Conservation (phyloP, 2,329 filamentous ascomycete species). For the Diplodia scrobiculata region DNA sequence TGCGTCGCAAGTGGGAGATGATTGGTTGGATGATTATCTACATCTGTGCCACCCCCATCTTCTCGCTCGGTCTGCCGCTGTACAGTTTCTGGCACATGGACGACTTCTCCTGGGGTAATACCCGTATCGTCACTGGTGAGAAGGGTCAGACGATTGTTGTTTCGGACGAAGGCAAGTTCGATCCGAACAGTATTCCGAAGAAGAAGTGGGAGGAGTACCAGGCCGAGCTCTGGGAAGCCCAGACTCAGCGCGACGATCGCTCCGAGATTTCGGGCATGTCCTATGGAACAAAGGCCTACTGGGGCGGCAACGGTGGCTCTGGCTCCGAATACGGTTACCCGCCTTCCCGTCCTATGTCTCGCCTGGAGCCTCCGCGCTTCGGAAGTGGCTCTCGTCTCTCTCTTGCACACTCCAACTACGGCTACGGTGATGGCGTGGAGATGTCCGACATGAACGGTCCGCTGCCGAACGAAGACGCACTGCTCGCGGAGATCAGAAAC, state of each 20-base stretch:
- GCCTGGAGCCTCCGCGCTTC: slow-evolving; percentile 60
- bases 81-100: slow-evolving; percentile 99
- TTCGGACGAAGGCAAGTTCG: slow-evolving; percentile 96
- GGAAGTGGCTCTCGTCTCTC: slow-evolving; percentile 50
- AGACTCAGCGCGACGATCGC: slow-evolving; percentile 78
- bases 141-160: slow-evolving; percentile 89
- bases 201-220: slow-evolving; percentile 99
- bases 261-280: slow-evolving; percentile 93
- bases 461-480: slow-evolving; percentile 82
- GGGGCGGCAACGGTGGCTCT: slow-evolving; percentile 35
- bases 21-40: slow-evolving; percentile 99
- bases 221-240: slow-evolving; percentile 93
- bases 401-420: slow-evolving; percentile 62
- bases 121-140: slow-evolving; percentile 93
- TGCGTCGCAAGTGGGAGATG: slow-evolving; percentile 99
- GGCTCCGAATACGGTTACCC: slow-evolving; percentile 65
- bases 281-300: slow-evolving; percentile 77
- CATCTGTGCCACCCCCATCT: slow-evolving; percentile 85
- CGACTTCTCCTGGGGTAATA: slow-evolving; percentile 99
- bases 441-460: slow-evolving; percentile 60
- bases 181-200: slow-evolving; percentile 85
- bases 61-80: slow-evolving; percentile 83
- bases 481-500: slow-evolving; percentile 91
- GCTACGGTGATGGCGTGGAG: slow-evolving; percentile 56
- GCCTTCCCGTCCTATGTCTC: slow-evolving; percentile 59